These are phyloP conservation scores for Aaosphaeria pasadenensis DNA, from an alignment of 2,329 filamentous ascomycete genomes.

Conservation along the genomic window DNA sequence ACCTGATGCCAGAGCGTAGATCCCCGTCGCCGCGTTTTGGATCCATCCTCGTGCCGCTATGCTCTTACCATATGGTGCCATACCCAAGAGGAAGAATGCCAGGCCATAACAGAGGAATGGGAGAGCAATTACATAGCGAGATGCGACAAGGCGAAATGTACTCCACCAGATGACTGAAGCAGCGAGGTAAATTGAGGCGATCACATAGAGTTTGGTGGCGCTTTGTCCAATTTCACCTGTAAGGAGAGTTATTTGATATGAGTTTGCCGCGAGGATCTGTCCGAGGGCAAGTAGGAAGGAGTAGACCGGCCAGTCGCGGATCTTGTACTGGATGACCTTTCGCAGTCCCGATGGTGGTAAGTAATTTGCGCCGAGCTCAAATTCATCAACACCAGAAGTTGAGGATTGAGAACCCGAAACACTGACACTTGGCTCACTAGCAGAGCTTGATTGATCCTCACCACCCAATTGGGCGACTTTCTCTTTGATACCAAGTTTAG, in stretches of 20 bases:
- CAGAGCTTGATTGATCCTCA: neutral
- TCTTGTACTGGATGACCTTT: conserved; percentile 20
- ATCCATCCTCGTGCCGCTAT: conserved; percentile 48
- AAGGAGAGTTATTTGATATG: conserved; percentile 60
- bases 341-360: conserved; percentile 15
- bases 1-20: conserved; percentile 62
- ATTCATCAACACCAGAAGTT: conserved; percentile 10
- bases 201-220: conserved; percentile 14
- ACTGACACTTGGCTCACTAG: neutral
- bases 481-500: conserved; percentile 14
- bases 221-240: conserved; percentile 54
- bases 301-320: conserved; percentile 23
- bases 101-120: conserved; percentile 63
- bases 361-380: conserved; percentile 18
- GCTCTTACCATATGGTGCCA: conserved; percentile 54
- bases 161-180: conserved; percentile 57
- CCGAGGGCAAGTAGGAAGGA: conserved; percentile 19
- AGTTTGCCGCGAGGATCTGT: conserved; percentile 20
- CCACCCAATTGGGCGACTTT: conserved; percentile 2
- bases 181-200: conserved; percentile 17
- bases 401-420: conserved; percentile 1
- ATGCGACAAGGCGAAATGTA: conserved; percentile 57
- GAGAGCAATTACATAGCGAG: conserved; percentile 56
- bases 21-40: conserved; percentile 59
- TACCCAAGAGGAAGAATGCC: conserved; percentile 62